Evolutionary conservation across 2,329 filamentous ascomycete genomes (phyloP).

Genomic region (Hymenoscyphus occultus): DNA sequence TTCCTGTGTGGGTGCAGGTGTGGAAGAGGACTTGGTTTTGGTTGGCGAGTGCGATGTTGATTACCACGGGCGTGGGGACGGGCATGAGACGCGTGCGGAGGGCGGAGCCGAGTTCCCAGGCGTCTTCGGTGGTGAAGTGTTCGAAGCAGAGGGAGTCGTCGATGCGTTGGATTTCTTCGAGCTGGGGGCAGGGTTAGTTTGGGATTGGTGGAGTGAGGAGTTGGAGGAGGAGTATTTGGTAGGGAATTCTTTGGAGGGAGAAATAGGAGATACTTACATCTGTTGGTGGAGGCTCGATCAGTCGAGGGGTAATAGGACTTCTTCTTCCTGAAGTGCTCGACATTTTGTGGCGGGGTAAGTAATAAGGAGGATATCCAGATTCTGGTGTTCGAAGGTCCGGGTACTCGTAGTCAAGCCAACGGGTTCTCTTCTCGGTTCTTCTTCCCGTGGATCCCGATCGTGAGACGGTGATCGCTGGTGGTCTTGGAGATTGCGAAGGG

Average conservation of each 20-base stretch:
- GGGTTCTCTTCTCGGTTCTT: slow-evolving; percentile 8
- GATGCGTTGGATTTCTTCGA: slow-evolving; percentile 33
- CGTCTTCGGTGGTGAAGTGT: slow-evolving; percentile 60
- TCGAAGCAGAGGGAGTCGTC: slow-evolving; percentile 34
- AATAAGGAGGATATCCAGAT: slow-evolving; percentile 6
- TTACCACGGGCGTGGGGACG: slow-evolving; percentile 53
- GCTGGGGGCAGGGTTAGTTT: slow-evolving; percentile 19
- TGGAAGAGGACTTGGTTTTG: slow-evolving; percentile 66
- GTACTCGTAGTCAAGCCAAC: slow-evolving; percentile 10
- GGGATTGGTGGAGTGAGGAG: no score
- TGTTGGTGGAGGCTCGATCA: slow-evolving; percentile 15
- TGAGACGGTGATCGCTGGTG: no score
- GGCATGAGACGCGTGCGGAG: slow-evolving; percentile 61
- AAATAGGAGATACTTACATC: slow-evolving; percentile 11
- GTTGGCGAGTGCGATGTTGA: slow-evolving; percentile 63
- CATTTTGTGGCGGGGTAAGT: slow-evolving; percentile 1
- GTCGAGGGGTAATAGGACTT: slow-evolving; percentile 8
- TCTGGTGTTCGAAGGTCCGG: slow-evolving; percentile 8
- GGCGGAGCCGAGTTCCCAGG: slow-evolving; percentile 62
- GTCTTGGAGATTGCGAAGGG: no score
- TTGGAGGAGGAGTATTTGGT: no score
- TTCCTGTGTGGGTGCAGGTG: slow-evolving; percentile 61
- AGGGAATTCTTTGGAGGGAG: background rate
- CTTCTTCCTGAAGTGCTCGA: slow-evolving; percentile 5
- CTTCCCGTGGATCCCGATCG: background rate